Conservation (phyloP, 2,329 filamentous ascomycete species). For the Pochonia chlamydosporia region DNA sequence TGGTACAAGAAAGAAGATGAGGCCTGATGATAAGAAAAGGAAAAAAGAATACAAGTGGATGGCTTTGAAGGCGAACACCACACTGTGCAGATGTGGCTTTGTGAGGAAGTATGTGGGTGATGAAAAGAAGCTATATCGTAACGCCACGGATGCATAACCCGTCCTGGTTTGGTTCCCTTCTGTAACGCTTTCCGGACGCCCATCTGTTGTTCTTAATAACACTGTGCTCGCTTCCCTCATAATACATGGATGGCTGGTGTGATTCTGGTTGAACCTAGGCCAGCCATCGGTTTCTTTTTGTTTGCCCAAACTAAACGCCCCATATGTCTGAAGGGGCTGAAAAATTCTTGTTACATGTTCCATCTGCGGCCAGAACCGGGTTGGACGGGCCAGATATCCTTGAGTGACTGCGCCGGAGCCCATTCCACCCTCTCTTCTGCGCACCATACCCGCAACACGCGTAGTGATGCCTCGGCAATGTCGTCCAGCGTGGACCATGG, state of each 20-base stretch:
- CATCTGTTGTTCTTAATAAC: too few species aligned
- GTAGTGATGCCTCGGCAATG: constrained; percentile 30
- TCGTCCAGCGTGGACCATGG: constrained; percentile 42
- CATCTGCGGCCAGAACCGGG: neutral
- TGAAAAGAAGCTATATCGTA: neutral
- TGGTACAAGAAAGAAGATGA: constrained; percentile 7
- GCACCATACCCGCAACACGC: constrained; percentile 37
- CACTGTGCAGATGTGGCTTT: neutral
- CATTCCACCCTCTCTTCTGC: constrained; percentile 39
- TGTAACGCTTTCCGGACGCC: neutral
- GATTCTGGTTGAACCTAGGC: neutral
- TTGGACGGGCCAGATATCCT: constrained; percentile 16
- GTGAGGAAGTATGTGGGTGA: neutral
- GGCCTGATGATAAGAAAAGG: neutral
- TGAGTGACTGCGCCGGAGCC: constrained; percentile 31
- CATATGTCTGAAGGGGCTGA: too few species aligned
- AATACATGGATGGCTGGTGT: constrained; percentile 1
- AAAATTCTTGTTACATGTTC: neutral
- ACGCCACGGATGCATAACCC: neutral
- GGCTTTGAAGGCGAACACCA: neutral
- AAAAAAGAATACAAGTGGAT: neutral
- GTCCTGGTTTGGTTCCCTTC: neutral
- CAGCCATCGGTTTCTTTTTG: neutral
- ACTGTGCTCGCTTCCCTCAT: too few species aligned
- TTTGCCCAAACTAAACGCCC: neutral